Base-by-base conservation (phyloP, 352 stramenopile species). In the Pythium dissimile region DNA sequence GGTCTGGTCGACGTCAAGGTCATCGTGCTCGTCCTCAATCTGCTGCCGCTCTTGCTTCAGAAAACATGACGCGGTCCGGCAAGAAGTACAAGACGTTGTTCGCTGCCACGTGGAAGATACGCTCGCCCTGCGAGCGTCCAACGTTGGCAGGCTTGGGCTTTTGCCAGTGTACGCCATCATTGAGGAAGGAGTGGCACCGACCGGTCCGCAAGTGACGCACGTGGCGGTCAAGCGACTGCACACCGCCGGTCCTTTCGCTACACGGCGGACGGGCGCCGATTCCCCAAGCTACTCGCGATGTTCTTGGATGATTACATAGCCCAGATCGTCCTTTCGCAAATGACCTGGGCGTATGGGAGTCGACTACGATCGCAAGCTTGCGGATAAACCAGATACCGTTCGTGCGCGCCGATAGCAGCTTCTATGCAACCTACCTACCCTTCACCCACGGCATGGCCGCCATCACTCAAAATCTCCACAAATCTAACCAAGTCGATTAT, bases 1-100 rank as follows among this genome's bases (percentile, higher is more conserved):
- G 18, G 5, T 13, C 7, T 70, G 3, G 54, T 66, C 13, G 2
- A 28, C 12, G 13, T 54, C 8, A 70, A 70, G 24, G 8, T 70
- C 5, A 34, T 28, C 2, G 15, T 59, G 2, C 41, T 70, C 1
- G 26, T 16, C 15, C n/a, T 59, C 10, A 70, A 59, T n/a, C n/a
- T 66, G 1, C 5, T 70, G 2, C 46, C 63, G 6, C 13, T 65
- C 0, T 27, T 51, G 13, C 13, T 20, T 53, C 46, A 15, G 34
- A 41, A 16, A 41, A 41, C 34, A 15, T 41, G 34, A 15, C 34
- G 34, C 34, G 13, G 20, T 41, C 34, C 3, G 34, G 34, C 5
- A 41, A 41, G 34, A 6, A 41, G 34, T 41, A 41, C 34, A 41
- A 8, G 34, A 16, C 6, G 34, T 41, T 41, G 34, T 16, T 7